Evolutionary conservation across 257 asterid species (phyloP).

Genomic region (Solanum bulbocastanum): DNA sequence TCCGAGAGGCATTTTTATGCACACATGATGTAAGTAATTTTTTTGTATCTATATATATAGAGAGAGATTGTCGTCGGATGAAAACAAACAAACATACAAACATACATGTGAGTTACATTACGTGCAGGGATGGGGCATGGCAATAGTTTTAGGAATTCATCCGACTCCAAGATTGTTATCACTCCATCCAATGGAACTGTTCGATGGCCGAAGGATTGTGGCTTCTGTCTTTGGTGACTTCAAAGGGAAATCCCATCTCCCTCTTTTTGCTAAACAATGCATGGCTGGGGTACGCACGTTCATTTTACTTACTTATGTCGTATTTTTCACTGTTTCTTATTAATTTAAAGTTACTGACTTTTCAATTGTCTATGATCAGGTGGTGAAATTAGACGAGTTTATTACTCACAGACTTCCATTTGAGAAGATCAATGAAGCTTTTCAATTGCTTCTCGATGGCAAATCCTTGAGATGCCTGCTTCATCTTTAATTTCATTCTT

Average conservation of each 20-base stretch:
- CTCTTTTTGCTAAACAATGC: slow-evolving; percentile 56
- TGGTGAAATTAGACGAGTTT: slow-evolving; percentile 75
- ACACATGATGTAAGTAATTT: slow-evolving; percentile 57
- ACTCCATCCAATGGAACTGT: slow-evolving; percentile 87
- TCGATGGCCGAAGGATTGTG: slow-evolving; percentile 73
- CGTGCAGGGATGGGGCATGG: slow-evolving; percentile 85
- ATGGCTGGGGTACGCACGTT: slow-evolving; percentile 39
- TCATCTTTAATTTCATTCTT: neutral
- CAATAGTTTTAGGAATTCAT: slow-evolving; percentile 67
- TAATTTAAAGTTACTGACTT: neutral
- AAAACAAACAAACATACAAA: neutral
- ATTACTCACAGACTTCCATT: slow-evolving; percentile 76
- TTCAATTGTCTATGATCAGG: slow-evolving; percentile 22
- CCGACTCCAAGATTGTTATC: slow-evolving; percentile 65
- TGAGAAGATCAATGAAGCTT: slow-evolving; percentile 55
- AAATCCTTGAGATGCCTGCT: slow-evolving; percentile 80
- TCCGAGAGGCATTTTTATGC: slow-evolving; percentile 80
- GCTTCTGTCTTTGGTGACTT: slow-evolving; percentile 81
- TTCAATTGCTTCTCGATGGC: slow-evolving; percentile 61
- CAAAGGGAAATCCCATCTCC: slow-evolving; percentile 81
- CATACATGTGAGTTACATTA: neutral
- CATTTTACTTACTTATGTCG: neutral
- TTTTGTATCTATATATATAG: neutral
- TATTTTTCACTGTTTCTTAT: neutral
- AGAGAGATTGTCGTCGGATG: too few species aligned